Base-by-base conservation (phyloP, 164 flowering plant genomes). In the Berberis vulgaris region DNA sequence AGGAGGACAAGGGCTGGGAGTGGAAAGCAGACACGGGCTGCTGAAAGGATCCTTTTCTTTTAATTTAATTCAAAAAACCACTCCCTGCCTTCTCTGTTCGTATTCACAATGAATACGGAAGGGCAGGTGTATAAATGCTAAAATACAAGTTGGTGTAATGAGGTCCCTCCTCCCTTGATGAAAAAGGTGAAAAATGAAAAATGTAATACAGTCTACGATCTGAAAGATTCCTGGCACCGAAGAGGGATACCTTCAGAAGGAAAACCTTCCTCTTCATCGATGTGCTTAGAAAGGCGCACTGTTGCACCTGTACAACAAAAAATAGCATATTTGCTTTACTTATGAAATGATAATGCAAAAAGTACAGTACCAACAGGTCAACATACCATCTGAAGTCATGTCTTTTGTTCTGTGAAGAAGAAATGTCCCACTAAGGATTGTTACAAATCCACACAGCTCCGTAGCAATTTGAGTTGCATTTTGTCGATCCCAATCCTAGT, bases 371-470 rank as follows among this genome's bases (percentile, higher is more conserved):
- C n/a, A 46, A 2, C 3, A 26, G 3, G 42, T 10, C 26, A 65
- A 54, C 72, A 46, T 71, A 83, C 83, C 82, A 47, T 83, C 83
- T 61, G 62, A 11, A 12, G 6, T 72, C 91, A 85, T 78, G 75
- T 87, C 91, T 70, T 83, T 83, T 4, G 91, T 88, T 72, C 72
- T 84, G 77, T 88, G 95, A 45, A 88, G 86, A 73, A 88, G 87
- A 78, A 88, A 85, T 12, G 93, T 85, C 50, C 93, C 89, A 2
- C 82, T 77, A 7, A 88, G 83, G 62, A 87, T 87, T 1, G 89
- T 87, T 50, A 85, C 81, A 71, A 87, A 87, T 4, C 94, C 94
- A 59, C 90, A 87, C 74, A 85, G 65, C 74, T 87, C 86, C 0
- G 90, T 87, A 7, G 79, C 77, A 61, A 85, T 87, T 54, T 85